Evolutionary conservation across 305 asterid species (phyloP).

Genomic region (Fraxinus xanthoxyloides): DNA sequence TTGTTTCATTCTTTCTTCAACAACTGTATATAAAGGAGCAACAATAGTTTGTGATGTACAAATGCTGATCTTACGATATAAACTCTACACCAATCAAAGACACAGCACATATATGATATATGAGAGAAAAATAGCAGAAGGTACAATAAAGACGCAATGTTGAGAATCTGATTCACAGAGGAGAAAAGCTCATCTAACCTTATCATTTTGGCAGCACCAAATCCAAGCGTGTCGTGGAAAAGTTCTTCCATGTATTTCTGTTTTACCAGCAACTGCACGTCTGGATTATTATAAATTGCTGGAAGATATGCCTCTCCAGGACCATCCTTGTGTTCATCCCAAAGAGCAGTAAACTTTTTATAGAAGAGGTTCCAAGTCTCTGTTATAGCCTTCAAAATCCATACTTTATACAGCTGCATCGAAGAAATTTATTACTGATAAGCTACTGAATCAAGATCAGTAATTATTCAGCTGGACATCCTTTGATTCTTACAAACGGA

Average conservation of each 20-base stretch:
- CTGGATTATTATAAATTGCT: slow-evolving; percentile 64
- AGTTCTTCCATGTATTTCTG: slow-evolving; percentile 69
- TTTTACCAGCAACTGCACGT: slow-evolving; percentile 53
- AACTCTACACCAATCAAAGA: neutral
- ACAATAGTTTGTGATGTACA: neutral
- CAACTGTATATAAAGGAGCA: neutral
- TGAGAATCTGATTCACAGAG: neutral
- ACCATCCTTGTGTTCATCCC: slow-evolving; percentile 88
- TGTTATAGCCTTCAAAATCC: slow-evolving; percentile 76
- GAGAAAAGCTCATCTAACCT: slow-evolving; percentile 42
- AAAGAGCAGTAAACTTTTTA: slow-evolving; percentile 69
- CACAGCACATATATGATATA: neutral
- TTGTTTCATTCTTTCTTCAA: neutral
- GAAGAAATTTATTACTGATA: neutral
- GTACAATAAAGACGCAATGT: neutral
- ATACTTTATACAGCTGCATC: slow-evolving; percentile 61
- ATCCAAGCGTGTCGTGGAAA: slow-evolving; percentile 84
- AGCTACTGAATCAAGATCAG: neutral
- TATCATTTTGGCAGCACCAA: slow-evolving; percentile 95
- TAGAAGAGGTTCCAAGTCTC: slow-evolving; percentile 90
- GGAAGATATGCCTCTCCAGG: slow-evolving; percentile 96
- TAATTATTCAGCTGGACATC: neutral
- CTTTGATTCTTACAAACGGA: neutral
- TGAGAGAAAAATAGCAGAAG: slow-evolving; percentile 4
- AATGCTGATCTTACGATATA: neutral